phyloP scores from a whole-genome alignment of 805 yeast genomes.

The Suhomyces vadensis region DNA sequence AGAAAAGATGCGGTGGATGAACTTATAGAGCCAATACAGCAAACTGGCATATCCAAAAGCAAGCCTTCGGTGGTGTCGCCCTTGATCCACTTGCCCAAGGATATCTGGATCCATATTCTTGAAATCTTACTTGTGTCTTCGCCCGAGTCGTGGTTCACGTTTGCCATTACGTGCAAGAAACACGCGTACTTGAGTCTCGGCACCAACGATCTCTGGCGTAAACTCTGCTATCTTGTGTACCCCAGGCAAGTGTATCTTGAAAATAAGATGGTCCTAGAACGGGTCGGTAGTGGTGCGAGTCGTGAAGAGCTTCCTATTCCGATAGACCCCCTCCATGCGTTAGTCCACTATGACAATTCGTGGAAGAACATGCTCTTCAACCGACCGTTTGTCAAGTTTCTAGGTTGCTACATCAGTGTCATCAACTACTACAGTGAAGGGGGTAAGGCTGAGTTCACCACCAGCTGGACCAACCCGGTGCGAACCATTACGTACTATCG shows the following conservation, averaged over 20 bases:
- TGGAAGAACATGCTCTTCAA: slow-evolving; percentile 55
- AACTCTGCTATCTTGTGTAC: slow-evolving; percentile 51
- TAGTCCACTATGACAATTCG: slow-evolving; percentile 33
- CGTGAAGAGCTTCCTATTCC: slow-evolving; percentile 34
- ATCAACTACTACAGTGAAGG: slow-evolving; percentile 87
- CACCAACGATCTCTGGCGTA: slow-evolving; percentile 50
- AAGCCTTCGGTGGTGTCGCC: slow-evolving; percentile 32
- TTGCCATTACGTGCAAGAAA: slow-evolving; percentile 59
- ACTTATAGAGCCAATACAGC: too few species aligned
- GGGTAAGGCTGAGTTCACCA: slow-evolving; percentile 62
- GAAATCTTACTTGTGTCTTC: slow-evolving; percentile 46
- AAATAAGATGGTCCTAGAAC: slow-evolving; percentile 38
- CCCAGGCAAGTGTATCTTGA: slow-evolving; percentile 55
- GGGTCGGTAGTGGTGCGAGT: slow-evolving; percentile 37
- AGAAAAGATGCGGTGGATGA: too few species aligned
- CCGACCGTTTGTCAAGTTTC: slow-evolving; percentile 76
- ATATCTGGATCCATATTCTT: slow-evolving; percentile 54
- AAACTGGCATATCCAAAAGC: too few species aligned
- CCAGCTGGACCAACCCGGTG: slow-evolving; percentile 71
- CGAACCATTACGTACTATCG: slow-evolving; percentile 86
- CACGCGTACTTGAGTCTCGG: slow-evolving; percentile 60
- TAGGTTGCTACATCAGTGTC: slow-evolving; percentile 83
- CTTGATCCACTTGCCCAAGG: slow-evolving; percentile 49
- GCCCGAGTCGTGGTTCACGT: slow-evolving; percentile 65
- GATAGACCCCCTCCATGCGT: slow-evolving; percentile 26